Evolutionary conservation across 768 basidiomycete genomes (phyloP), one percentile per base, ranked within the genome.

Genomic region (Coprinellus aureogranulatus): DNA sequence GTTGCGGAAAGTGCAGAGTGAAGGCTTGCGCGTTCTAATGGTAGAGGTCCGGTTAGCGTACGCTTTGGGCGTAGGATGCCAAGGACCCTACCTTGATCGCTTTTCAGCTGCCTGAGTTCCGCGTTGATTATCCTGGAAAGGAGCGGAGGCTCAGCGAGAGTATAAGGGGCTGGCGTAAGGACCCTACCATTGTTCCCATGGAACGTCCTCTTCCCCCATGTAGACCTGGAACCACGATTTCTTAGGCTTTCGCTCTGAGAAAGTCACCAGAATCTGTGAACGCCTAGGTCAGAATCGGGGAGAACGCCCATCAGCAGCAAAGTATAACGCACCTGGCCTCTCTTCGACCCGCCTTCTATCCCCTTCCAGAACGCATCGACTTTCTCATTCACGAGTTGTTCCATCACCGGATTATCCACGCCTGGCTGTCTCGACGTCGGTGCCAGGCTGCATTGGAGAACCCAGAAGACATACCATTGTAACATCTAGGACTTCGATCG

Each of bases 131-230:
- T 74, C 90, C 91, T 92, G 65, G 16, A 23, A 25, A 22, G 23
- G 14, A 42, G 40, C 52, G 58, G 41, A 18, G 42, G 12, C 26
- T 10, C 53, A 40, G 48, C 46, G 28, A 53, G 12, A 9, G 3
- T 25, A 2, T n/a, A 23, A 16, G 34, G 25, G 55, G 42, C 9
- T 47, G 25, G 48, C 28, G 18, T 11, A 12, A 56, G 30, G 22
- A 14, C 54, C 75, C 5, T 12, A 90, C 91, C 91, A 93, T 71
- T 90, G 85, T 68, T 93, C 92, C 91, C 91, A 93, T 53, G 90
- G 84, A 14, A 92, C 83, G 25, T 92, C 89, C 67, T 93, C 91
- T 72, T 93, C 88, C 1, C 81, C 86, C 62, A 80, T 77, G 40
- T 85, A 85, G 11, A 83, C 81, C 52, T 80, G 80, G 63, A 91